These are phyloP conservation scores for Diaporthe batatas DNA, from an alignment of 2,329 filamentous ascomycete genomes.

Conservation along the genomic window DNA sequence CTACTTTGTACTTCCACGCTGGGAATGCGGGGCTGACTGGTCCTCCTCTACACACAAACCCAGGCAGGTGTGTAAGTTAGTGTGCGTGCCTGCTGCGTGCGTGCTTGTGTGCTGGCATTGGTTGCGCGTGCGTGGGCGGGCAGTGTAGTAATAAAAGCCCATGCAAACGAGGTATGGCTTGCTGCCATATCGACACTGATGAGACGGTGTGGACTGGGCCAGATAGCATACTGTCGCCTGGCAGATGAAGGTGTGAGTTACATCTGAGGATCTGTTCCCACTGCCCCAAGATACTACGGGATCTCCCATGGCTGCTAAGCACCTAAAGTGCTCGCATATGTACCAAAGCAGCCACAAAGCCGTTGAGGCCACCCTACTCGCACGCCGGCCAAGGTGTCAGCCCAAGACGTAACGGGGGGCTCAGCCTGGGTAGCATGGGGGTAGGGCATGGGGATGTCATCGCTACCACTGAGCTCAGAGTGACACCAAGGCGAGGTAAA, in stretches of 20 bases:
- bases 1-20: slow-evolving; percentile 35
- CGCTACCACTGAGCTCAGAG: slow-evolving; percentile 5
- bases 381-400: slow-evolving; percentile 17
- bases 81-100: slow-evolving; percentile 45
- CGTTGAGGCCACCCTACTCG: slow-evolving; percentile 10
- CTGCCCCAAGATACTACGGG: not conserved
- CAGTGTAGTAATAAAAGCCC: slow-evolving; percentile 36
- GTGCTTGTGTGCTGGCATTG: slow-evolving; percentile 44
- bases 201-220: not conserved
- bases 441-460: slow-evolving; percentile 15
- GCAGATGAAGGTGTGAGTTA: slow-evolving; percentile 7
- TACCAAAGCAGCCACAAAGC: slow-evolving; percentile 26
- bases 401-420: slow-evolving; percentile 11
- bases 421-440: slow-evolving; percentile 12
- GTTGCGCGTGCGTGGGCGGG: slow-evolving; percentile 44
- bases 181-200: slow-evolving; percentile 5
- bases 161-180: slow-evolving; percentile 25
- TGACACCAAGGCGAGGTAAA: slow-evolving; percentile 6
- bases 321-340: not conserved
- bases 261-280: not conserved
- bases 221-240: slow-evolving; percentile 6
- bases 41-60: slow-evolving; percentile 30
- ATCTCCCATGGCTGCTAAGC: not conserved
- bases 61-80: slow-evolving; percentile 26
- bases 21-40: slow-evolving; percentile 37